These are phyloP conservation scores for Lasiodiplodia gonubiensis DNA, from an alignment of 2,329 filamentous ascomycete genomes.

Conservation along the genomic window DNA sequence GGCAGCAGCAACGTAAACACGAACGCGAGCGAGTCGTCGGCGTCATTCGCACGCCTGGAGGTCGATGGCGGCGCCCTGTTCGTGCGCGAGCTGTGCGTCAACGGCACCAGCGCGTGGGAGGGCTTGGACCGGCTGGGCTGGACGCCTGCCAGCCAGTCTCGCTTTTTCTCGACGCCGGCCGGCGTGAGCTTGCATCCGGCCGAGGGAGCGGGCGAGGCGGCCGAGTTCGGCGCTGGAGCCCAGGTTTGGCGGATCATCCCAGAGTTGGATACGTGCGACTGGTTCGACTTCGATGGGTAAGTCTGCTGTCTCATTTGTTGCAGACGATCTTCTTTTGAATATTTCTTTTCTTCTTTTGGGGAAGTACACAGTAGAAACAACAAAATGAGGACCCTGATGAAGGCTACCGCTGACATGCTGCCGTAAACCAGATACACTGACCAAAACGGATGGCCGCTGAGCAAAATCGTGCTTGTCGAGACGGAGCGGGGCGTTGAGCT, in stretches of 20 bases:
- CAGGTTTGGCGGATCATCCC: slow-evolving; percentile 40
- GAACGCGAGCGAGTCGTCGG: background rate
- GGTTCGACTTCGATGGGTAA: slow-evolving; percentile 43
- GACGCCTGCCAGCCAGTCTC: slow-evolving; percentile 32
- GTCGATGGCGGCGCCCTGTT: slow-evolving; percentile 38
- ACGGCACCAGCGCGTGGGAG: slow-evolving; percentile 39
- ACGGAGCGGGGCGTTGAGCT: slow-evolving; percentile 34
- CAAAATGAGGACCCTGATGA: background rate
- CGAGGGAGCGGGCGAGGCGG: slow-evolving; percentile 31
- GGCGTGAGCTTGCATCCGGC: slow-evolving; percentile 39
- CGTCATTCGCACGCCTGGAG: slow-evolving; percentile 33
- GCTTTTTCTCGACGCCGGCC: slow-evolving; percentile 35
- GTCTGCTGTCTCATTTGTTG: slow-evolving; percentile 1
- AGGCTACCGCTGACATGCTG: background rate
- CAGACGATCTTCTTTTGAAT: background rate
- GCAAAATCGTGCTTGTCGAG: slow-evolving; percentile 39
- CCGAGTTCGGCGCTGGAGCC: slow-evolving; percentile 30
- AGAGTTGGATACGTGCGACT: slow-evolving; percentile 38
- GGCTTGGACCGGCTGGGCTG: slow-evolving; percentile 39
- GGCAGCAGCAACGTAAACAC: background rate
- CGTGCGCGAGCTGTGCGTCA: slow-evolving; percentile 38
- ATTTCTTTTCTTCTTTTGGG: too few relatives aligned
- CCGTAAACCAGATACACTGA: slow-evolving; percentile 36
- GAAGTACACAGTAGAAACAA: background rate
- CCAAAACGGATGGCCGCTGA: slow-evolving; percentile 40